Percentiles rank a stretch among this genome's conserved stretches.
These are phyloP conservation scores for Cyberlindnera maclurae DNA, from an alignment of 805 yeast species.

Conservation along the genomic window DNA sequence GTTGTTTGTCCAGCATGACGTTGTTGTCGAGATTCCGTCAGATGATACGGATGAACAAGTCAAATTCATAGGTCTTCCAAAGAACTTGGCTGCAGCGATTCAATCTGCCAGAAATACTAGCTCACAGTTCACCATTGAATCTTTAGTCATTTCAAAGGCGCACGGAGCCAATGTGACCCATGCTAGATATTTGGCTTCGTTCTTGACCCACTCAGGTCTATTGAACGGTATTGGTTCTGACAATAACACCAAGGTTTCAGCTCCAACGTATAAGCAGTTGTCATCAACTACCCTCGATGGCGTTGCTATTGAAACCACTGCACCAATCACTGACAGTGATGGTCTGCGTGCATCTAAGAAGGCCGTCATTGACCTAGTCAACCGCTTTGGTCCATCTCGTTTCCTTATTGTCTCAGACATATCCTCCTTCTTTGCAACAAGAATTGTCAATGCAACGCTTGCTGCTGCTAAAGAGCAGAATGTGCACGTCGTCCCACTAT, in stretches of 20 bases:
- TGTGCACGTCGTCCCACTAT: constrained; percentile 55
- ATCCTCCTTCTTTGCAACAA: constrained; percentile 49
- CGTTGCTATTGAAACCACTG: constrained; percentile 58
- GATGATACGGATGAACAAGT: constrained; percentile 40
- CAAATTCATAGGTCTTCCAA: constrained; percentile 57
- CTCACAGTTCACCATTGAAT: constrained; percentile 50
- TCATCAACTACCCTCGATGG: constrained; percentile 31
- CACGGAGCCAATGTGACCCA: constrained; percentile 76
- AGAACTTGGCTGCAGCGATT: constrained; percentile 54
- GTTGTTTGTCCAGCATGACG: constrained; percentile 47
- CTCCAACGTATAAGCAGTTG: constrained; percentile 41
- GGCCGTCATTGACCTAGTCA: constrained; percentile 66
- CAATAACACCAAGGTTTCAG: constrained; percentile 38
- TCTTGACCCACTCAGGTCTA: constrained; percentile 45
- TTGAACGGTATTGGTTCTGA: constrained; percentile 35
- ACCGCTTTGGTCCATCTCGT: constrained; percentile 60
- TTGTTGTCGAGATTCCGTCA: constrained; percentile 49
- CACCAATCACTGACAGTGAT: constrained; percentile 37
- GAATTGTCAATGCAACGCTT: constrained; percentile 36
- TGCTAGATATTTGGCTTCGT: constrained; percentile 68
- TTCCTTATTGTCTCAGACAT: constrained; percentile 55
- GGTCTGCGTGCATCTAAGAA: constrained; percentile 61
- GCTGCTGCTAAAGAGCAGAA: constrained; percentile 37
- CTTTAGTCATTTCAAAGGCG: constrained; percentile 80
- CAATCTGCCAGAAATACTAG: constrained; percentile 54